Evolutionary conservation across 2,329 filamentous ascomycete species (phyloP).

Genomic region (Penicillium sp.): DNA sequence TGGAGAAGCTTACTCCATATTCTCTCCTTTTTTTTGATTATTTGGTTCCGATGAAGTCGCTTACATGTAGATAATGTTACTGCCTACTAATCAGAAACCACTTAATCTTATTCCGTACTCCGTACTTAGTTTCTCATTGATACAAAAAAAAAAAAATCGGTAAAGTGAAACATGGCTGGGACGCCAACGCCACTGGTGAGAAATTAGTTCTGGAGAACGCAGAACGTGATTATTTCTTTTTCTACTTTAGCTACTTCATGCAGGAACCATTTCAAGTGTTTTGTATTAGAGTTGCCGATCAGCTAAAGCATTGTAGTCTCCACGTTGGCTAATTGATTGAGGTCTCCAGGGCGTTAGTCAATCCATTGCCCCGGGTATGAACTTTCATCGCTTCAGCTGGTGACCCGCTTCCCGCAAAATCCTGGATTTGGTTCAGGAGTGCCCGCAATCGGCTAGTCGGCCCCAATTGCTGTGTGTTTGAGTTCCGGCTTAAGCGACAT

Average conservation of each 20-base stretch:
- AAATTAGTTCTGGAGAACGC: constrained; percentile 3
- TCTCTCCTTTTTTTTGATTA: constrained; percentile 2
- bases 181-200: constrained; percentile 15
- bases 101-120: neutral
- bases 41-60: constrained; percentile 4
- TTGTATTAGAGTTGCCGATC: constrained; percentile 25
- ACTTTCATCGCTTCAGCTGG: neutral
- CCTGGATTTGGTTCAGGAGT: neutral
- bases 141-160: neutral
- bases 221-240: neutral
- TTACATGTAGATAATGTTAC: neutral
- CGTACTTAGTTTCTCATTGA: neutral
- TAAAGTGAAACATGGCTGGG: constrained; percentile 31
- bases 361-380: neutral
- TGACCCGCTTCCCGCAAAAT: constrained; percentile 7
- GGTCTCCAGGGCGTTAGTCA: neutral
- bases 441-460: neutral
- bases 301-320: constrained; percentile 14
- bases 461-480: neutral
- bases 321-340: constrained; percentile 19
- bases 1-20: neutral
- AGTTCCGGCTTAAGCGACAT: neutral
- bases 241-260: constrained; percentile 11
- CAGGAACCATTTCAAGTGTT: constrained; percentile 15
- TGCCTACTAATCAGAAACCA: neutral